Evolutionary conservation across 805 yeast genomes (phyloP), one percentile per base, ranked within the genome.

Genomic region (Teunomyces stri): DNA sequence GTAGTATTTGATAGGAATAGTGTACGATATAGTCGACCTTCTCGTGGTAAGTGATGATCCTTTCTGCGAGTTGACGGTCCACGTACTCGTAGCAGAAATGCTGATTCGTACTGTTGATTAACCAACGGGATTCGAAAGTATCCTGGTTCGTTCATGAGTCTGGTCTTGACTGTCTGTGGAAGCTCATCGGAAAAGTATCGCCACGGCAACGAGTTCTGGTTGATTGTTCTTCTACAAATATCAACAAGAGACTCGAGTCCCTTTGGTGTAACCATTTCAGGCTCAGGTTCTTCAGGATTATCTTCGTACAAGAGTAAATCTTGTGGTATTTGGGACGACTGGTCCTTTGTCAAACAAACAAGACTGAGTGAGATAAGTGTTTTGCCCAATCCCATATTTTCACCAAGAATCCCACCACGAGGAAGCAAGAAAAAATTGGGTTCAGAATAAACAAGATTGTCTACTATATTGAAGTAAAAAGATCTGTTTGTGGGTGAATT

Each of bases 371-470:
- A 80, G 4, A 82, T 81, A 42, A 81, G 71, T 0, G 87, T 82
- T 57, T 82, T 82, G 0, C 87, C 87, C 34, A 81, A 64, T 0
- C 87, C 87, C 87, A 82, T 82, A 71, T 81, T 81, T 48, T 82
- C 87, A 1, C 86, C 86, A 12, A 82, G 59, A 4, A 82, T 79
- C 0, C 87, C 87, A 15, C 87, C 87, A 52, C 77, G 65, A 0
- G 87, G 82, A 2, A 81, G 65, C 11, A 54, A 54, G 52, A 72
- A 80, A 3, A 61, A 56, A 16, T 70, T 76, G 0, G 87, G 81
- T 2, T 57, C 48, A 1, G 22, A 16, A 18, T 55, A 59, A 27
- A 80, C 63, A 3, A 52, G 51, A 28, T 68, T 52, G 0, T 53
- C 55, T 3, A 56, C 51, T 0, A 70, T 45, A 55, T 82, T 75